A percentile compares a stretch with the other conserved stretches of the same genome.
Evolutionary conservation across 352 stramenopile genomes (phyloP).

Genomic region (Pythium rishiriense): DNA sequence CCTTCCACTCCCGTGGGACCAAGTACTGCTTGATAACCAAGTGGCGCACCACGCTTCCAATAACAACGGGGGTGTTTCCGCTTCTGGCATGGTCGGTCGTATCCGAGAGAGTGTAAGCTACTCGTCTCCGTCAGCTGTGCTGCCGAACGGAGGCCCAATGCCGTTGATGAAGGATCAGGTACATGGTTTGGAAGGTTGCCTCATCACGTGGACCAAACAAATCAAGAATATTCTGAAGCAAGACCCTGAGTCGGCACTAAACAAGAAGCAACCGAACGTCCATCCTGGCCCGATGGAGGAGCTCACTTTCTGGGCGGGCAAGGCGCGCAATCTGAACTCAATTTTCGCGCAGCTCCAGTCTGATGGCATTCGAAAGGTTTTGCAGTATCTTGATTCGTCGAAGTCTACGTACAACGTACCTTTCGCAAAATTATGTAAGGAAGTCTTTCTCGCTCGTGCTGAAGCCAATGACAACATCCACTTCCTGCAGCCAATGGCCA

Average conservation of each 20-base stretch:
- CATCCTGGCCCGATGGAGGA: slow-evolving; percentile 88
- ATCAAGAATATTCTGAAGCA: slow-evolving; percentile 93
- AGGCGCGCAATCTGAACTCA: slow-evolving; percentile 86
- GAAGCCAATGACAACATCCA: slow-evolving; percentile 89
- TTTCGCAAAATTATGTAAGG: slow-evolving; percentile 92
- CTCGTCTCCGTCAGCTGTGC: background rate
- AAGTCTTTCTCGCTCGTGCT: slow-evolving; percentile 84
- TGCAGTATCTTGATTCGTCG: slow-evolving; percentile 86
- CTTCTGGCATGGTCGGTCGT: background rate
- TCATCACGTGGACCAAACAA: slow-evolving; percentile 95
- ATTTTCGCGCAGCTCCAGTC: slow-evolving; percentile 92
- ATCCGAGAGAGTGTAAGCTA: slow-evolving; percentile 12
- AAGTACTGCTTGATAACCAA: slow-evolving; percentile 58
- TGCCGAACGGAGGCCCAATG: slow-evolving; percentile 1
- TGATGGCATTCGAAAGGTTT: slow-evolving; percentile 79
- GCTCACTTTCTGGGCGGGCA: slow-evolving; percentile 86
- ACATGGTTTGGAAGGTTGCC: slow-evolving; percentile 82
- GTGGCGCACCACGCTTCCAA: slow-evolving; percentile 28
- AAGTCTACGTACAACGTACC: slow-evolving; percentile 92
- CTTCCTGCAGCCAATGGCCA: slow-evolving; percentile 77
- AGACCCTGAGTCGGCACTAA: slow-evolving; percentile 80
- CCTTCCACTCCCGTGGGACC: slow-evolving; percentile 83
- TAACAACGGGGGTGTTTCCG: background rate
- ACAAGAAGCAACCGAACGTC: slow-evolving; percentile 42
- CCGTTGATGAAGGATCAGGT: slow-evolving; percentile 75